Evolutionary conservation across 2,329 filamentous ascomycete genomes (phyloP).

Genomic region (Lecanicillium sp.): DNA sequence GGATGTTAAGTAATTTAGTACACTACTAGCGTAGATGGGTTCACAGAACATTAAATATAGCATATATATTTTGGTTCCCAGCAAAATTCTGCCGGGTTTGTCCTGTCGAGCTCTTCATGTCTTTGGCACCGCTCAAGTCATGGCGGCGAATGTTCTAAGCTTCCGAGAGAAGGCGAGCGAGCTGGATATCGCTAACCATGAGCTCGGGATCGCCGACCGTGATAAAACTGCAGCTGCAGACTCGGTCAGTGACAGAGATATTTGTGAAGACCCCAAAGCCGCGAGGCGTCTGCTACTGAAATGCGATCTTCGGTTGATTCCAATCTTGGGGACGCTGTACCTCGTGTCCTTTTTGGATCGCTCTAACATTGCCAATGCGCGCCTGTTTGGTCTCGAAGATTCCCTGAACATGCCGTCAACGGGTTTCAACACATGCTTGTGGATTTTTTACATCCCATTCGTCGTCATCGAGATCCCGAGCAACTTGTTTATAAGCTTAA

Average conservation of each 20-base stretch:
- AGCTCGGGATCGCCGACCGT: background rate
- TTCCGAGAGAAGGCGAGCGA: background rate
- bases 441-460: conserved; percentile 62
- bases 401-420: conserved; percentile 15
- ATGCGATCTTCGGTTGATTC: conserved; percentile 15
- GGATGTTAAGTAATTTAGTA: too few species aligned
- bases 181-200: background rate
- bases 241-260: background rate
- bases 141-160: background rate
- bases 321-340: conserved; percentile 32
- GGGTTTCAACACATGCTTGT: conserved; percentile 40
- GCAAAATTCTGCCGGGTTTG: background rate
- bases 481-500: conserved; percentile 31
- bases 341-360: conserved; percentile 51
- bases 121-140: background rate
- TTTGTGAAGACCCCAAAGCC: conserved; percentile 11
- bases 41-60: too few species aligned
- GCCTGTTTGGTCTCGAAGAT: conserved; percentile 42
- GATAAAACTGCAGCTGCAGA: background rate
- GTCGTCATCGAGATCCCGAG: conserved; percentile 54
- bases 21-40: too few species aligned
- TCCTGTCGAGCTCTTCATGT: background rate
- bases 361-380: conserved; percentile 44
- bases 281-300: conserved; percentile 13
- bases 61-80: too few species aligned